Evolutionary conservation across 495 filamentous ascomycete species (phyloP), one percentile per base, ranked within the genome.

Genomic region (Xylaria acuta): DNA sequence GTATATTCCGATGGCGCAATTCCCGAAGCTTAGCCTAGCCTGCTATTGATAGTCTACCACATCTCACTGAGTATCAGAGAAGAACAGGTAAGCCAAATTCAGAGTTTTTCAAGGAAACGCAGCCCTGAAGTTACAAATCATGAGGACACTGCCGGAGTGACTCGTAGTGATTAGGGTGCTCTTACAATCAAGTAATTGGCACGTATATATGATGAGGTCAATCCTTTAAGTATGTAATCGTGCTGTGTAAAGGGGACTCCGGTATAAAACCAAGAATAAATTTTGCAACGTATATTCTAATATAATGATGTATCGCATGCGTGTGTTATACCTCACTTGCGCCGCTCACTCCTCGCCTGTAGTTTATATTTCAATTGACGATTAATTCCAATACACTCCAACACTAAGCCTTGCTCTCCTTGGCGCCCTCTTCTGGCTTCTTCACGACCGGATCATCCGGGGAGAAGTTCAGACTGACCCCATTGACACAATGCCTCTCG

Each of bases 401-500:
- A 40, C 45, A 27, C 40, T 59, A 73, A 58, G 67, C 73, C 72
- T 80, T 74, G 47, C 62, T 73, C 27, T 79, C 74, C 71, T 84
- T 82, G 22, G 78, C 43, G 1, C 63, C 78, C 75, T 82, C 77
- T 45, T 68, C 75, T 68, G 34, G 9, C n/a, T 41, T 69, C 40
- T 81, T 73, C 38, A 71, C 79, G 65, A 79, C 79, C 70, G 85
- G 84, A 74, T 90, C 91, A 56, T 90, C 88, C 30, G 83, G 80
- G 1, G 80, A 84, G 80, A 99, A 99, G 67, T 88, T 95, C 84
- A 99, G 85, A 80, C 93, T 97, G 27, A 98, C 82, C 74, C 93
- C 96, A 79, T 99, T 99, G 63, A 99, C 96, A 80, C 96, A 99
- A 84, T 99, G 96, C 64, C 96, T 85, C 89, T 98, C 95, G 81